Percentiles rank a stretch among this genome's conserved stretches.
phyloP scores from a whole-genome alignment of 2,329 filamentous ascomycete genomes.

The Trichophyton rubrum region DNA sequence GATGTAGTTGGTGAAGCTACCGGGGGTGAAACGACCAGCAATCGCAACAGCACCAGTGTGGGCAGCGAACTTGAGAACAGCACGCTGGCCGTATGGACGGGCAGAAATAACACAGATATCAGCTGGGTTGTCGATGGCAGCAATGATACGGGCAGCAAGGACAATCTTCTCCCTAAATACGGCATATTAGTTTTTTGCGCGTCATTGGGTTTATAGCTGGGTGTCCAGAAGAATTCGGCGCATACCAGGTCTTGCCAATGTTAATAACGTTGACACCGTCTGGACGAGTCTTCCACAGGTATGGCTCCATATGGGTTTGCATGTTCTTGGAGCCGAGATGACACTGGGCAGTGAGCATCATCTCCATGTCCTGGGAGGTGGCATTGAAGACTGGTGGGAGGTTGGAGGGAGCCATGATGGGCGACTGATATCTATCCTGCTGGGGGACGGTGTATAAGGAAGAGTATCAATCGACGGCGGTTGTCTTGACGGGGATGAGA shows the following conservation, averaged over 20 bases:
- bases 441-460: conserved; percentile 21
- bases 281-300: conserved; percentile 98
- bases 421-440: conserved; percentile 36
- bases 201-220: neutral
- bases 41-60: conserved; percentile 98
- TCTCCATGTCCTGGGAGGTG: conserved; percentile 97
- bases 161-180: conserved; percentile 91
- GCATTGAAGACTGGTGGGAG: conserved; percentile 93
- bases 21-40: conserved; percentile 98
- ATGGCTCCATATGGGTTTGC: conserved; percentile 98
- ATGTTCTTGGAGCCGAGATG: conserved; percentile 99
- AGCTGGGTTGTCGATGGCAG: conserved; percentile 97
- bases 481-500: conserved; percentile 24
- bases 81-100: conserved; percentile 98
- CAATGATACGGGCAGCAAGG: conserved; percentile 96
- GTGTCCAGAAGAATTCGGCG: neutral
- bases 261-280: conserved; percentile 99
- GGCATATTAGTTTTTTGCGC: neutral
- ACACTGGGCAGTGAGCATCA: conserved; percentile 91
- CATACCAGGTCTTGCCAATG: conserved; percentile 98
- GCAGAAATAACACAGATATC: conserved; percentile 99
- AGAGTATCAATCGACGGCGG: conserved; percentile 36
- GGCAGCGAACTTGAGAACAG: conserved; percentile 97
- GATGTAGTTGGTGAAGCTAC: conserved; percentile 99
- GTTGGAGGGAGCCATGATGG: conserved; percentile 90